phyloP scores from a whole-genome alignment of 2,329 filamentous ascomycete species.

The Trichoderma sp. region DNA sequence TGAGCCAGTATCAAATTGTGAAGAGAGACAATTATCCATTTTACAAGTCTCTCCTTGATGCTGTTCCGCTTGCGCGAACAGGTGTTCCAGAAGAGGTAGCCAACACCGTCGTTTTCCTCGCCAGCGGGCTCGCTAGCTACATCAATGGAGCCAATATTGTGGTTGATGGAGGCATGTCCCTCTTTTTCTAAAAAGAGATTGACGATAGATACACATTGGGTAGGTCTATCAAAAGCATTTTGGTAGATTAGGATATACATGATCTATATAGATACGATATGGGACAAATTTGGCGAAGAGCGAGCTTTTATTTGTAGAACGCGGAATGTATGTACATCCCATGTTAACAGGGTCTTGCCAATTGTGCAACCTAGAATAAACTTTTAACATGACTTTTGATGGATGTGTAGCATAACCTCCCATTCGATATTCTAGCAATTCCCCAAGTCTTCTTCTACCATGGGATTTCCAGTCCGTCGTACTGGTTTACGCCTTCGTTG shows the following conservation, averaged over 20 bases:
- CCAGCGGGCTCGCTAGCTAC: conserved; percentile 25
- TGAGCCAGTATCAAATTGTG: conserved; percentile 22
- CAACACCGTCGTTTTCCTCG: conserved; percentile 27
- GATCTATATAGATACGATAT: not conserved
- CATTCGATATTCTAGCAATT: too few species aligned
- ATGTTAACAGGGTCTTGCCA: not conserved
- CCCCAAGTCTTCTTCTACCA: not conserved
- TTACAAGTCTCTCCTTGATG: conserved; percentile 7
- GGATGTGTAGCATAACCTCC: not conserved
- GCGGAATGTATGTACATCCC: not conserved
- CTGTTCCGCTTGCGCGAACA: conserved; percentile 21
- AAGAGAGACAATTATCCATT: conserved; percentile 18
- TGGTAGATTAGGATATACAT: too few species aligned
- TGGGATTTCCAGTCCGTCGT: not conserved
- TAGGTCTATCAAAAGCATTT: not conserved
- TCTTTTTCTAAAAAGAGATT: not conserved
- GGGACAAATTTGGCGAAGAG: not conserved
- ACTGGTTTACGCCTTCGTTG: not conserved
- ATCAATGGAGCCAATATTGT: conserved; percentile 24
- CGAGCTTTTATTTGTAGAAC: not conserved
- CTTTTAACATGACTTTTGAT: not conserved
- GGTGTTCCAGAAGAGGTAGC: conserved; percentile 26
- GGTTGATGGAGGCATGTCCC: conserved; percentile 25
- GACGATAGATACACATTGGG: too few species aligned
- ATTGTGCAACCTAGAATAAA: not conserved